Percentiles rank a stretch among this genome's conserved stretches.
Conservation (phyloP, 148 eudicot genomes). For the Hydrangea macrophylla region DNA sequence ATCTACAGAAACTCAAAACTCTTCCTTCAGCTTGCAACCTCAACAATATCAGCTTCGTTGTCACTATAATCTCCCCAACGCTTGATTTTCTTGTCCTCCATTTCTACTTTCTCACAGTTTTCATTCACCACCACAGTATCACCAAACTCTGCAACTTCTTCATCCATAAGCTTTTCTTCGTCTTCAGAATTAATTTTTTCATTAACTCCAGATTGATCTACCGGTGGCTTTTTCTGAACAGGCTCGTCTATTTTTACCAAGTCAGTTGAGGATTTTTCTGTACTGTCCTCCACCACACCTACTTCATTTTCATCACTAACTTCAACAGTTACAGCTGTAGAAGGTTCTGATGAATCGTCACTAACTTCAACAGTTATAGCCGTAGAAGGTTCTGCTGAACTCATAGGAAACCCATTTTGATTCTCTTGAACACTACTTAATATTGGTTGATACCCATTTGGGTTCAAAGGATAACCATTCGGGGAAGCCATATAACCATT, state of each 20-base stretch:
- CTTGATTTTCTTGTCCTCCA: conserved; percentile 45
- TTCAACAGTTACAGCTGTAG: conserved; percentile 33
- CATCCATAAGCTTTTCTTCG: conserved; percentile 27
- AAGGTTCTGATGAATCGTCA: conserved; percentile 39
- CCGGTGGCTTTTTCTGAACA: conserved; percentile 18
- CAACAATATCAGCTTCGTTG: conserved; percentile 49
- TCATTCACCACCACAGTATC: conserved; percentile 20
- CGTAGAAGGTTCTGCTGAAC: conserved; percentile 35
- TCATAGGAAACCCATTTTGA: conserved; percentile 31
- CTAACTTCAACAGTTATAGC: conserved; percentile 32
- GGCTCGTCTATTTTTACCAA: conserved; percentile 9
- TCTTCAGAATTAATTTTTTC: conserved; percentile 20
- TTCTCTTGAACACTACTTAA: conserved; percentile 29
- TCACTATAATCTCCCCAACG: conserved; percentile 89
- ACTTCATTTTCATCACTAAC: conserved; percentile 24
- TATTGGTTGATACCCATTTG: conserved; percentile 42
- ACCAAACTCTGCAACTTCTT: conserved; percentile 12
- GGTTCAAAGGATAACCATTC: conserved; percentile 39
- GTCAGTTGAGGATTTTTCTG: conserved; percentile 15
- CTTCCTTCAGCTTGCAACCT: conserved; percentile 35
- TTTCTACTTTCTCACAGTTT: conserved; percentile 15
- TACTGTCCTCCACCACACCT: conserved; percentile 20
- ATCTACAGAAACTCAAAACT: not conserved
- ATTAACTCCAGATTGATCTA: conserved; percentile 18
- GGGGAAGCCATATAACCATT: conserved; percentile 42